phyloP scores from a whole-genome alignment of 2,329 filamentous ascomycete genomes.

The Berkeleyomyces rouxiae region DNA sequence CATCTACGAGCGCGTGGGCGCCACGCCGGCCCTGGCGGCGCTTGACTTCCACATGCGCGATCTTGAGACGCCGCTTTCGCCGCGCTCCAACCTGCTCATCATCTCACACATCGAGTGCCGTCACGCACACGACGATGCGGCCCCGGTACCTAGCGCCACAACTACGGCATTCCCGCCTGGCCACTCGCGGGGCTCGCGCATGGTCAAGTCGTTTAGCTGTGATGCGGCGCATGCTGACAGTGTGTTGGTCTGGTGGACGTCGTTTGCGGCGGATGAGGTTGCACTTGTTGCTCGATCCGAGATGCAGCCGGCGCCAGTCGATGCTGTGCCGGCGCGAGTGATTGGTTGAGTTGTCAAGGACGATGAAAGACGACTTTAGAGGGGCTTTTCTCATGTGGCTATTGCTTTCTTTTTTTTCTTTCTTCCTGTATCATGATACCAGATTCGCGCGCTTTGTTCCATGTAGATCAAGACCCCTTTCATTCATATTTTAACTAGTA shows the following conservation, averaged over 20 bases:
- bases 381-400: no score
- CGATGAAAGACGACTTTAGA: no score
- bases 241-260: conserved; percentile 10
- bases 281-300: not conserved
- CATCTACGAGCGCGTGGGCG: not conserved
- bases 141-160: not conserved
- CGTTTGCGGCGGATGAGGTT: conserved; percentile 10
- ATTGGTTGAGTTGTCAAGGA: not conserved
- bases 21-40: not conserved
- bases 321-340: not conserved
- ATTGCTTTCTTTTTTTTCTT: no score
- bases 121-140: no score
- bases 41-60: conserved; percentile 9
- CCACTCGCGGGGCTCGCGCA: not conserved
- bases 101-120: conserved; percentile 7
- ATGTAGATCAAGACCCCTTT: no score
- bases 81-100: conserved; percentile 2
- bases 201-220: conserved; percentile 6
- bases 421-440: no score
- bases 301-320: conserved; percentile 2
- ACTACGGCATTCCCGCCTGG: conserved; percentile 2
- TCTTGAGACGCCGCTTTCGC: conserved; percentile 4
- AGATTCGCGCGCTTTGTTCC: no score
- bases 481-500: not conserved
- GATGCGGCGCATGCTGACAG: not conserved